Base-by-base conservation (phyloP, 768 basidiomycete species). In the Favolaschia claudopus region DNA sequence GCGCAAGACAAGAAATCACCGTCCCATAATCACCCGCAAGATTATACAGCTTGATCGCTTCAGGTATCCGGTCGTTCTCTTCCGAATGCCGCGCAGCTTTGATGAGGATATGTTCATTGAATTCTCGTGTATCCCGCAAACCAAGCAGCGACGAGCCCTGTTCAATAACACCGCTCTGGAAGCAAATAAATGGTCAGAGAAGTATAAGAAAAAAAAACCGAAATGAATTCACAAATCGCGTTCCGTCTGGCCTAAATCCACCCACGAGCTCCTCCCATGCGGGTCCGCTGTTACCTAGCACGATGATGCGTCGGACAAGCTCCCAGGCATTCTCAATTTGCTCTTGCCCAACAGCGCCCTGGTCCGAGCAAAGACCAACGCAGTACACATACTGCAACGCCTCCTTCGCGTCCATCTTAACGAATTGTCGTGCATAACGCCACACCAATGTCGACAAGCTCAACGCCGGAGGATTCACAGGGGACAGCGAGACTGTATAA, bases 11-110 rank as follows among this genome's bases (percentile, higher is more conserved):
- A 7, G 87, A 82, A 37, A 98, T 85, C 52, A 99, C 96, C 24
- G 92, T 93, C 14, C 84, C 76, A 70, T 95, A 95, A 62, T 96
- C 92, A 31, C 93, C 92, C 1, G 96, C 96, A 33, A 98, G 86
- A 75, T 98, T 96, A 77, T 95, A 98, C 39, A 99, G 79, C 70
- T 95, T 94, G 77, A 99, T 95, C 3, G 95, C 95, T 71, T 98
- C 95, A 2, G 89, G 82, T 34, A 92, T 82, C 29, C 92, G 89
- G 67, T 93, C 89, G 67, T 95, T 95, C 51, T 90, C 84, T 68
- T 93, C 88, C 2, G 91, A 90, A 62, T 92, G 83, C 28, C 83
- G 83, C 0, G 96, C 96, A 0, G 96, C 93, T 7, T 86, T 85
- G 58, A 89, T 77, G 46, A 98, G 89, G 54, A 99, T 92, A 22